Percentiles rank a stretch among this genome's conserved stretches.
Evolutionary conservation across 352 stramenopile species (phyloP).

Genomic region (Phytophthora colocasiae): DNA sequence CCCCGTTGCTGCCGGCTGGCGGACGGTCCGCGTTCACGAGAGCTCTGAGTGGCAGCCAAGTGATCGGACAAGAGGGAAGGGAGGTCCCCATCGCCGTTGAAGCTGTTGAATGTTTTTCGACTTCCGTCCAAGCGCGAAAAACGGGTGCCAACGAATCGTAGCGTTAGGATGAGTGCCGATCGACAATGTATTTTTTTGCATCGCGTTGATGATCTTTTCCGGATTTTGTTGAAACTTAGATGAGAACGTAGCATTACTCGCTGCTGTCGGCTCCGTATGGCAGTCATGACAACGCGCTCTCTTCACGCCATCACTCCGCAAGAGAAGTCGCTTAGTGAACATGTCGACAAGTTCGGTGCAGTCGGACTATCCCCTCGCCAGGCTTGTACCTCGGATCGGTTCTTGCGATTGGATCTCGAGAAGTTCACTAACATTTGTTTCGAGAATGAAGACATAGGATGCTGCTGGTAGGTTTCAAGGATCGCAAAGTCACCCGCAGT

Average conservation of each 20-base stretch:
- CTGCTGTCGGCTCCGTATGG: conserved; percentile 26
- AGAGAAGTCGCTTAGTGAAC: conserved; percentile 24
- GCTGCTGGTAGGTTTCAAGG: too few relatives aligned
- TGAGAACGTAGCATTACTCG: conserved; percentile 1
- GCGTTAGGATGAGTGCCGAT: conserved; percentile 2
- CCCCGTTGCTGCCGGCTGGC: not conserved
- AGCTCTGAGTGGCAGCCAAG: conserved; percentile 9
- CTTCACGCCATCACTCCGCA: conserved; percentile 11
- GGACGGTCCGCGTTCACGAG: conserved; percentile 9
- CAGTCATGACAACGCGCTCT: conserved; percentile 18
- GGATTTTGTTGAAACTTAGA: not conserved
- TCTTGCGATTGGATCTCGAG: conserved; percentile 11
- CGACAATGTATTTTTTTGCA: not conserved
- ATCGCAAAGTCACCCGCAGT: too few relatives aligned
- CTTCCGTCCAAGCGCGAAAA: conserved; percentile 1
- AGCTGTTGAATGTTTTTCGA: not conserved
- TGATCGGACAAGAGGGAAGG: not conserved
- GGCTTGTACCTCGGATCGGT: conserved; percentile 13
- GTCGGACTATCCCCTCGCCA: conserved; percentile 4
- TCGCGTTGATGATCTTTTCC: conserved; percentile 16
- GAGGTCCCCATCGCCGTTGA: not conserved
- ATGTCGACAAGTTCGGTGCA: conserved; percentile 14
- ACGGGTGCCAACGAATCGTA: conserved; percentile 1
- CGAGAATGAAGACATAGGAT: too few relatives aligned
- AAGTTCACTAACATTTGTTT: not conserved